Evolutionary conservation across 352 stramenopile genomes (phyloP).

Genomic region (Globisporangium solare): DNA sequence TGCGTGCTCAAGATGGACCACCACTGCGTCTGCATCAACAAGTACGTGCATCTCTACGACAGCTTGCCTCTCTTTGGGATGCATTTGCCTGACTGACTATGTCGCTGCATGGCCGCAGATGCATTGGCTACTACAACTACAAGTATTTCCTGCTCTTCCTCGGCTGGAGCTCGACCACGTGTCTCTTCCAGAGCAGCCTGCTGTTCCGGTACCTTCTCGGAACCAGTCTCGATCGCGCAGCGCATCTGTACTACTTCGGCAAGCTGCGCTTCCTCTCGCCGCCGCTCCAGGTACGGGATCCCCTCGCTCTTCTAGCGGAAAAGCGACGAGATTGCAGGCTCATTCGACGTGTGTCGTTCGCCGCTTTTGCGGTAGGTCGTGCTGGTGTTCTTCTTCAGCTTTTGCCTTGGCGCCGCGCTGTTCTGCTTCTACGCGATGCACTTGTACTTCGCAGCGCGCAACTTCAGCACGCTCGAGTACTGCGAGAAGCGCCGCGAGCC

Average conservation of each 20-base stretch:
- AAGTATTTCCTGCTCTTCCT: slow-evolving; percentile 88
- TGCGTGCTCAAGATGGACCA: slow-evolving; percentile 89
- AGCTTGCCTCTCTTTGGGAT: slow-evolving; percentile 3
- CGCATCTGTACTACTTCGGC: slow-evolving; percentile 53
- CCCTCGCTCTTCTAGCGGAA: not conserved
- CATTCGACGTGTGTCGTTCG: not conserved
- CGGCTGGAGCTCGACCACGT: slow-evolving; percentile 61
- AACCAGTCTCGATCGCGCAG: slow-evolving; percentile 44
- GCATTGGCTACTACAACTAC: slow-evolving; percentile 88
- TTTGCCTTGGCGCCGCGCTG: slow-evolving; percentile 61
- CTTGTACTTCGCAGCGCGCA: slow-evolving; percentile 58
- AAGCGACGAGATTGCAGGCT: not conserved
- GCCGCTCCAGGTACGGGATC: slow-evolving; percentile 52
- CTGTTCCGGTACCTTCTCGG: slow-evolving; percentile 60
- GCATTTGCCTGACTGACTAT: not conserved
- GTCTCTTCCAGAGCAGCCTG: slow-evolving; percentile 62
- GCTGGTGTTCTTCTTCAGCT: slow-evolving; percentile 63
- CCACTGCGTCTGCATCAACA: slow-evolving; percentile 89
- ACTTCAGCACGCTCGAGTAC: slow-evolving; percentile 85
- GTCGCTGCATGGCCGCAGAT: slow-evolving; percentile 27
- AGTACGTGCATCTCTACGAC: slow-evolving; percentile 36
- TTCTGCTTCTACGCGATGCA: slow-evolving; percentile 78
- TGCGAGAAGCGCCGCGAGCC: slow-evolving; percentile 78
- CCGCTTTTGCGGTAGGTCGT: slow-evolving; percentile 33
- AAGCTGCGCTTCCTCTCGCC: slow-evolving; percentile 46